phyloP scores from a whole-genome alignment of 306 rosid genomes.

The Fagus crenata region DNA sequence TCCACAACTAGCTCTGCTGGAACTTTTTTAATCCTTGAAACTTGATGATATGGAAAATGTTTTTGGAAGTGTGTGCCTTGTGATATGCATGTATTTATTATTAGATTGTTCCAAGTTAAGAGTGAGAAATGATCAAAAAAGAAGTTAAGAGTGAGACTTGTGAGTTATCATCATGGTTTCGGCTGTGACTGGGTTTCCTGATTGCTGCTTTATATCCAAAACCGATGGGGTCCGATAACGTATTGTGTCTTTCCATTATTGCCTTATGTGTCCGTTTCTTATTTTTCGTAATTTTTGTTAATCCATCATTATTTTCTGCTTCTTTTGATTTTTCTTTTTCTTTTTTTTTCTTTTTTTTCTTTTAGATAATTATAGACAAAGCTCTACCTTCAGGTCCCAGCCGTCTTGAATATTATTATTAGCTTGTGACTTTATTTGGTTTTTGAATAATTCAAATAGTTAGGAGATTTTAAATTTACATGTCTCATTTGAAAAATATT shows the following conservation, averaged over 20 bases:
- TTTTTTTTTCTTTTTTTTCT: slow-evolving; percentile 1
- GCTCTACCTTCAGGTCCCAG: slow-evolving; percentile 20
- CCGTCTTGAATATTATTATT: slow-evolving; percentile 20
- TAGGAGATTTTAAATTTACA: no score
- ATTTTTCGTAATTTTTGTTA: neutral
- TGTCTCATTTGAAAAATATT: no score
- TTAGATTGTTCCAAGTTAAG: neutral
- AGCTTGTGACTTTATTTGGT: slow-evolving; percentile 10
- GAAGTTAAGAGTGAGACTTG: no score
- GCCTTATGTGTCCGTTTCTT: neutral
- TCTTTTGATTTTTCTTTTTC: no score
- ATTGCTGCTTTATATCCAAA: slow-evolving; percentile 48
- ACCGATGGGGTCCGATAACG: slow-evolving; percentile 28
- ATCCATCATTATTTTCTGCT: neutral
- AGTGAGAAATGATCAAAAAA: no score
- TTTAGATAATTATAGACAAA: slow-evolving; percentile 19
- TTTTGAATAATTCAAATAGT: no score
- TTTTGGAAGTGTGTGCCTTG: slow-evolving; percentile 16
- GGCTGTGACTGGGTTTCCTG: slow-evolving; percentile 30
- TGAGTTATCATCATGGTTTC: neutral
- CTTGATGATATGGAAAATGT: neutral
- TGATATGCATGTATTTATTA: slow-evolving; percentile 29
- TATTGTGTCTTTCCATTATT: slow-evolving; percentile 36
- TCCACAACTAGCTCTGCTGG: slow-evolving; percentile 3
- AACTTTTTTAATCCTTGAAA: slow-evolving; percentile 1